Evolutionary conservation across 345 rosid genomes (phyloP).

Genomic region (Firmiana major): DNA sequence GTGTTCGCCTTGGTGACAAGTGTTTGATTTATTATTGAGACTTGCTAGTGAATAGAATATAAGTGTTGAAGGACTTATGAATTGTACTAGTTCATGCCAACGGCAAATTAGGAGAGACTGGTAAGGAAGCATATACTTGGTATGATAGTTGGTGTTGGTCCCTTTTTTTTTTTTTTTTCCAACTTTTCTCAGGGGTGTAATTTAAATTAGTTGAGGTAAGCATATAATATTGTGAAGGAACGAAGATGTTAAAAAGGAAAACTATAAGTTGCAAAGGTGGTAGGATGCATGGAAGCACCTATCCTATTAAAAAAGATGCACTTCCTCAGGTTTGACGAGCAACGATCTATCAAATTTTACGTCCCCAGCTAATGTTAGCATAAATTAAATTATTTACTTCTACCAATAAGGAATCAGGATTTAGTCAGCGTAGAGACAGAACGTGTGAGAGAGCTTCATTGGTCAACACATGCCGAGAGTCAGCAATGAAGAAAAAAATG

Average conservation of each 20-base stretch:
- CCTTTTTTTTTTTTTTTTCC: not conserved
- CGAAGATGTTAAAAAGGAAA: not conserved
- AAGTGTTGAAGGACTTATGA: slow-evolving; percentile 3
- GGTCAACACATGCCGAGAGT: slow-evolving; percentile 28
- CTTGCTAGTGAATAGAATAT: not conserved
- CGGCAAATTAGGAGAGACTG: not conserved
- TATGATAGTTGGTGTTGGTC: not conserved
- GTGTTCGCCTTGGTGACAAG: not conserved
- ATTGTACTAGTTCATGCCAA: not conserved
- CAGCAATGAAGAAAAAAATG: slow-evolving; percentile 19
- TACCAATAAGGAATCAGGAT: slow-evolving; percentile 15
- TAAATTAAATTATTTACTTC: slow-evolving; percentile 16
- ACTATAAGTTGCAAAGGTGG: not conserved
- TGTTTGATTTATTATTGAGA: not conserved
- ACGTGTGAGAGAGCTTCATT: slow-evolving; percentile 7
- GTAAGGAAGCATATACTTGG: not conserved
- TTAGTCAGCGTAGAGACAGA: slow-evolving; percentile 12
- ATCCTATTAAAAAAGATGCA: not conserved
- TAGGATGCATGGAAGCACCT: not conserved
- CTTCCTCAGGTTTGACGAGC: not conserved
- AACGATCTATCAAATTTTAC: not conserved
- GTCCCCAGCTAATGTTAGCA: slow-evolving; percentile 23
- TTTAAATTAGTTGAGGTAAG: not conserved
- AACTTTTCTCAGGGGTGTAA: not conserved
- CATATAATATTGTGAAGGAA: not conserved